A percentile compares a stretch with the other conserved stretches of the same genome.
phyloP scores from a whole-genome alignment of 1,284 basidiomycete species.

The Bondarzewia mesenterica region DNA sequence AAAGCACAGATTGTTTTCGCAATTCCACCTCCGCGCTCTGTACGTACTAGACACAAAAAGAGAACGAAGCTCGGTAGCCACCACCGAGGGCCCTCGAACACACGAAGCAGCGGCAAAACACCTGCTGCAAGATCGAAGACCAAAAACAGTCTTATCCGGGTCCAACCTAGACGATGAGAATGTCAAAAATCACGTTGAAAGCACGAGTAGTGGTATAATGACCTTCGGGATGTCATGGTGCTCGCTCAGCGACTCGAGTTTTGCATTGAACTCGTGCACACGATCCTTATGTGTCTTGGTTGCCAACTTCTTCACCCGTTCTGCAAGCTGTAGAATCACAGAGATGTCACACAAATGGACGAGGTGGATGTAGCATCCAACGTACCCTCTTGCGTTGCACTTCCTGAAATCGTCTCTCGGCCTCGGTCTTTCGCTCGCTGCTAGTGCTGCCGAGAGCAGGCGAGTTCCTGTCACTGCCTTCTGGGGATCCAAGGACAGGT shows the following conservation, averaged over 20 bases:
- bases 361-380: constrained; percentile 8
- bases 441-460: constrained; percentile 35
- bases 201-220: constrained; percentile 15
- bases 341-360: constrained; percentile 8
- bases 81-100: no score
- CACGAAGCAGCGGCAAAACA: no score
- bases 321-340: constrained; percentile 50
- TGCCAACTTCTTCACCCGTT: constrained; percentile 75
- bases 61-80: no score
- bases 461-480: constrained; percentile 52
- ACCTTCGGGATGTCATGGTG: constrained; percentile 94
- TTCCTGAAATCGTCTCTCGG: constrained; percentile 86
- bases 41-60: no score
- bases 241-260: constrained; percentile 84
- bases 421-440: constrained; percentile 71
- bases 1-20: background rate
- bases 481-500: constrained; percentile 32
- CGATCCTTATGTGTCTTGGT: constrained; percentile 92
- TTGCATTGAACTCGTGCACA: constrained; percentile 85
- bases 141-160: constrained; percentile 49
- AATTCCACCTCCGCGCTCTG: no score
- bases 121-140: no score
- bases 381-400: constrained; percentile 76
- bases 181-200: constrained; percentile 15
- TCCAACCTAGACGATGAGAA: constrained; percentile 45